phyloP scores from a whole-genome alignment of 495 filamentous ascomycete genomes.

The Platismatia glauca region DNA sequence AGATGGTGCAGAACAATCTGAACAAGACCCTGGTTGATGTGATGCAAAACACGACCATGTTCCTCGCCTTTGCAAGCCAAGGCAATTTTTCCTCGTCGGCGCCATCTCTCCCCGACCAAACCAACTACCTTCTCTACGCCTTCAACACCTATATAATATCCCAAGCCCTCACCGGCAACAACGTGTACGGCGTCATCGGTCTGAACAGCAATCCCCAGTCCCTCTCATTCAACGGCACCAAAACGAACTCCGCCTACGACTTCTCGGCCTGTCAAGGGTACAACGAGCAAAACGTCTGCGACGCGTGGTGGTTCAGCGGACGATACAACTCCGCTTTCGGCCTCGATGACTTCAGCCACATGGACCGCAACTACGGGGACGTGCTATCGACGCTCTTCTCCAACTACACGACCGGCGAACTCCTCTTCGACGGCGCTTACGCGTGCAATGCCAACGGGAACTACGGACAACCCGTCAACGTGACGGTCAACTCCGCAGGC shows the following conservation, averaged over 20 bases:
- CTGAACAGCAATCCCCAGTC: conserved; percentile 14
- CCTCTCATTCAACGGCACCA: conserved; percentile 19
- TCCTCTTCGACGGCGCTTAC: conserved; percentile 19
- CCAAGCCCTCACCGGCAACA: conserved; percentile 13
- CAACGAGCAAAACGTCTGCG: conserved; percentile 16
- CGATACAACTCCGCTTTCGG: conserved; percentile 15
- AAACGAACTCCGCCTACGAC: conserved; percentile 6
- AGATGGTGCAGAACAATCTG: conserved; percentile 17
- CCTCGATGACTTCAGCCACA: conserved; percentile 19
- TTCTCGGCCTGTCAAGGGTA: conserved; percentile 13
- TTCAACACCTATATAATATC: conserved; percentile 23
- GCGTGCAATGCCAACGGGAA: conserved; percentile 16
- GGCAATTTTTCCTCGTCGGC: conserved; percentile 19
- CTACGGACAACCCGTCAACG: conserved; percentile 12
- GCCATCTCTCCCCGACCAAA: conserved; percentile 19
- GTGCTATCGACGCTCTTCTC: conserved; percentile 12
- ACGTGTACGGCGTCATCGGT: conserved; percentile 15
- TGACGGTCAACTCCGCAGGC: conserved; percentile 12
- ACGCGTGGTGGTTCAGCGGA: conserved; percentile 18
- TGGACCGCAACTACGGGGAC: conserved; percentile 12
- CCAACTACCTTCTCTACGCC: conserved; percentile 19
- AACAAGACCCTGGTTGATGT: conserved; percentile 19
- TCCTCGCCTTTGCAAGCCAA: conserved; percentile 18
- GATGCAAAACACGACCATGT: conserved; percentile 12
- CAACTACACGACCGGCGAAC: conserved; percentile 21